Evolutionary conservation across 2,329 filamentous ascomycete genomes (phyloP), one percentile per base, ranked within the genome.

Genomic region (Claviceps pazoutovae): DNA sequence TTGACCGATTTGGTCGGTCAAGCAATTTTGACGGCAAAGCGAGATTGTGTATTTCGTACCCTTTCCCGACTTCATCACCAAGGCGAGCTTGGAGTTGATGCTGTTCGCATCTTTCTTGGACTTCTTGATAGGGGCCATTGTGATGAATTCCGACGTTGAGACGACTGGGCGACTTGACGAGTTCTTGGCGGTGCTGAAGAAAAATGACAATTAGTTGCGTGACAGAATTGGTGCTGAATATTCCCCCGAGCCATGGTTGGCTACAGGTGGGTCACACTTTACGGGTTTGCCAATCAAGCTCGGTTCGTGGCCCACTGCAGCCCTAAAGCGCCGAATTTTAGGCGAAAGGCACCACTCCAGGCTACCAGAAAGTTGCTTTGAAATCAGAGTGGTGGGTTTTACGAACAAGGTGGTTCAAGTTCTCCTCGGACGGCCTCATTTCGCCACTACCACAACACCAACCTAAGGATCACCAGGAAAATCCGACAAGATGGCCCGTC

Each of bases 401-500:
- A 57, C 57, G 61, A 57, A 60, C 56, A 56, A 56, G 60, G 61
- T 57, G 60, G 55, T 58, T 56, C 56, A 53, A 57, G 55, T 56
- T 62, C 60, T 54, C 58, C 59, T 56, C 55, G 56, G 56, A 54
- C 56, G 57, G 56, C 56, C 56, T 58, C 58, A 60, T 61, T 59
- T 62, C 62, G 60, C 59, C 58, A 62, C 61, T 60, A 64, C 63
- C 65, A 65, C 63, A 66, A 59, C 66, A 69, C 59, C 59, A 59
- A 59, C 50, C 42, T 53, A 56, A 57, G 63, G 60, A 63, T 57
- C 21, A 57, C 56, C 62, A 67, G 65, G 59, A 65, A 64, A 80
- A 75, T 77, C 79, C 75, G 81, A 84, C 84, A 90, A 84, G 80
- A 98, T 98, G 93, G 93, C 93, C 71, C 89, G 93, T 77, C 89